Evolutionary conservation across 2,329 filamentous ascomycete genomes (phyloP), one percentile per base, ranked within the genome.

Genomic region (Arachnomyces sp.): DNA sequence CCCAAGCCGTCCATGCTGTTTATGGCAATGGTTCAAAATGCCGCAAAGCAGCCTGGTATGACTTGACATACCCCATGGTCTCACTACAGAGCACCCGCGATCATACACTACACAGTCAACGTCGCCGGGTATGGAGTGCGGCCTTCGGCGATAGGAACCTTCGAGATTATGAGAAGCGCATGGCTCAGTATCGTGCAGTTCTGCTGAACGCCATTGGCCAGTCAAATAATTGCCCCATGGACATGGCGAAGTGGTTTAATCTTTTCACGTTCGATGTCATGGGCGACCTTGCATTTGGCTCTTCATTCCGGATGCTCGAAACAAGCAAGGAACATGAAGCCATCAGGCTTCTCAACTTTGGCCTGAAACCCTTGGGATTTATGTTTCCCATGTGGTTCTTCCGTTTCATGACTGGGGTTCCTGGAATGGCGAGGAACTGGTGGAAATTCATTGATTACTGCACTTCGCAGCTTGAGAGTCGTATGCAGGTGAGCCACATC

Each of bases 271-370:
- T 65, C 30, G 64, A 66, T 14, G 54, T 66, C 4, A 66, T 68
- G 65, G 64, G 61, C 2, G 60, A 67, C 35, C 49, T 68, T 29
- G 64, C 59, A 3, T 67, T 67, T 33, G 61, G 58, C 1, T 51
- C 56, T 20, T 49, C 53, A 4, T 67, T 64, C 34, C 47, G 57
- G 7, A 61, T 62, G 61, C 49, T 67, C 39, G 48, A 29, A 4
- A 45, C 28, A 4, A 31, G 38, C 11, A 36, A 11, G 33, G 43
- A 39, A 40, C 48, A 50, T 31, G 42, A 37, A 14, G 45, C 44
- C 4, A 48, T 51, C 8, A 33, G 40, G 12, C 32, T 43, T 28
- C 33, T 53, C 14, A 41, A 49, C 15, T 43, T 39, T 15, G 47
- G 47, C 6, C 39, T 52, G 18, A 43, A 35, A 0, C 18, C 44